Evolutionary conservation across 2,329 filamentous ascomycete genomes (phyloP).

Genomic region (Colletotrichum sidae): DNA sequence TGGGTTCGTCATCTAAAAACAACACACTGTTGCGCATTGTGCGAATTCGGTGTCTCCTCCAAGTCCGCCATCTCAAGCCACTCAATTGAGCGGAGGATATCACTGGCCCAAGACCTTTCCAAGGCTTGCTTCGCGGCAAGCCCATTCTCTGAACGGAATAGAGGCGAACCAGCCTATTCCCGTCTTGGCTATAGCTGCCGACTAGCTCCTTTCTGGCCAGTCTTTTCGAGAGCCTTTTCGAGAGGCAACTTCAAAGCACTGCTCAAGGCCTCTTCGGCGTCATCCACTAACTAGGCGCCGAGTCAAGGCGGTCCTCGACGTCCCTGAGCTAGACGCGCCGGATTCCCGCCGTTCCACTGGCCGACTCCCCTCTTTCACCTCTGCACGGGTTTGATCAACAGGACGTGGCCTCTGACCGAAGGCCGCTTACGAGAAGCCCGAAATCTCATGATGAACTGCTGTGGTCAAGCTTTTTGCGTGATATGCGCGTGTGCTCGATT

Average conservation of each 20-base stretch:
- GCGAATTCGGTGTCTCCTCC: conserved; percentile 13
- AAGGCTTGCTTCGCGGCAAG: conserved; percentile 29
- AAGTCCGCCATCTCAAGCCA: conserved; percentile 19
- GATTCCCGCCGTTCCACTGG: neutral
- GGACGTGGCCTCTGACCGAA: neutral
- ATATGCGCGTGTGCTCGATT: neutral
- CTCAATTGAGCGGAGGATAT: conserved; percentile 5
- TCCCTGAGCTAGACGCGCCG: conserved; percentile 27
- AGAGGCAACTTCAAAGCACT: conserved; percentile 12
- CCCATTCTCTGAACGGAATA: conserved; percentile 17
- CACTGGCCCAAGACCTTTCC: conserved; percentile 22
- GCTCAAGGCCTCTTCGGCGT: neutral
- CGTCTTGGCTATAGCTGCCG: conserved; percentile 3
- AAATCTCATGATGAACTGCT: neutral
- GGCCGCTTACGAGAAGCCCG: neutral
- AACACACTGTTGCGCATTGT: conserved; percentile 8
- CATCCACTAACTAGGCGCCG: conserved; percentile 11
- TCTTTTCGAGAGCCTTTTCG: conserved; percentile 2
- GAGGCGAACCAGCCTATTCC: conserved; percentile 1
- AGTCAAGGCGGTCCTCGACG: conserved; percentile 20
- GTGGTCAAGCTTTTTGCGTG: neutral
- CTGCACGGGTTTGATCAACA: neutral
- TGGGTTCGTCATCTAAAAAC: conserved; percentile 16
- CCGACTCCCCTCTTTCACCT: neutral
- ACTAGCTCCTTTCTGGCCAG: neutral